Evolutionary conservation across 2,329 filamentous ascomycete genomes (phyloP).

Genomic region (Raffaelea ambrosiae): DNA sequence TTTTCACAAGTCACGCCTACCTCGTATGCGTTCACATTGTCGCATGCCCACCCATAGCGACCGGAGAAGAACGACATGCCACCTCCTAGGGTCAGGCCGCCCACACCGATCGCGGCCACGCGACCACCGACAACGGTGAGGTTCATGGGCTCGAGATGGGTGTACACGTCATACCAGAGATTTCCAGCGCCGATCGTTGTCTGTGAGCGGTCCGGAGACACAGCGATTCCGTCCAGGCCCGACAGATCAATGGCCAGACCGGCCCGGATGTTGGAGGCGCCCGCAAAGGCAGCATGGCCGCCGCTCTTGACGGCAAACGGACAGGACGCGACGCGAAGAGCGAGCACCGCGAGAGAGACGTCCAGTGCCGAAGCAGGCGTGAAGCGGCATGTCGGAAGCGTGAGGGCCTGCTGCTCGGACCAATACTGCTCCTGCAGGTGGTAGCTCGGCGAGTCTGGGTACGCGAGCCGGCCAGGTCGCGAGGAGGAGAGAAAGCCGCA

Average conservation of each 20-base stretch:
- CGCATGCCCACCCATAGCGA: slow-evolving; percentile 41
- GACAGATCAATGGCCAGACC: slow-evolving; percentile 36
- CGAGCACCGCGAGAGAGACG: slow-evolving; percentile 19
- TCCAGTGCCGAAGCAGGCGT: slow-evolving; percentile 12
- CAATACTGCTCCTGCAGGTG: slow-evolving; percentile 20
- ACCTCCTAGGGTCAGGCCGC: slow-evolving; percentile 43
- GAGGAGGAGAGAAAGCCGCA: not conserved
- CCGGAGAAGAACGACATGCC: slow-evolving; percentile 42
- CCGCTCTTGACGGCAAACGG: slow-evolving; percentile 38
- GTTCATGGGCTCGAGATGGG: slow-evolving; percentile 30
- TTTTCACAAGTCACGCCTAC: slow-evolving; percentile 25
- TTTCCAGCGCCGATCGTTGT: slow-evolving; percentile 33
- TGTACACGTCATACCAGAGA: slow-evolving; percentile 31
- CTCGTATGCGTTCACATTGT: slow-evolving; percentile 38
- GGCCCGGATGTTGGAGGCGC: slow-evolving; percentile 29
- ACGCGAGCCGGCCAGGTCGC: slow-evolving; percentile 13
- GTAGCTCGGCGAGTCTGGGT: slow-evolving; percentile 16
- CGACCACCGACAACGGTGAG: slow-evolving; percentile 34
- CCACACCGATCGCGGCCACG: slow-evolving; percentile 37
- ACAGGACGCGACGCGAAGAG: slow-evolving; percentile 11
- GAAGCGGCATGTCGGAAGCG: slow-evolving; percentile 11
- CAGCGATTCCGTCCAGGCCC: slow-evolving; percentile 27
- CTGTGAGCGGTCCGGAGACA: slow-evolving; percentile 14
- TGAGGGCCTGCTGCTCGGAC: slow-evolving; percentile 19
- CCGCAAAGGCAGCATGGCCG: slow-evolving; percentile 40